Conservation (phyloP, 1,284 basidiomycete genomes). For the Rhodotorula sp. region DNA sequence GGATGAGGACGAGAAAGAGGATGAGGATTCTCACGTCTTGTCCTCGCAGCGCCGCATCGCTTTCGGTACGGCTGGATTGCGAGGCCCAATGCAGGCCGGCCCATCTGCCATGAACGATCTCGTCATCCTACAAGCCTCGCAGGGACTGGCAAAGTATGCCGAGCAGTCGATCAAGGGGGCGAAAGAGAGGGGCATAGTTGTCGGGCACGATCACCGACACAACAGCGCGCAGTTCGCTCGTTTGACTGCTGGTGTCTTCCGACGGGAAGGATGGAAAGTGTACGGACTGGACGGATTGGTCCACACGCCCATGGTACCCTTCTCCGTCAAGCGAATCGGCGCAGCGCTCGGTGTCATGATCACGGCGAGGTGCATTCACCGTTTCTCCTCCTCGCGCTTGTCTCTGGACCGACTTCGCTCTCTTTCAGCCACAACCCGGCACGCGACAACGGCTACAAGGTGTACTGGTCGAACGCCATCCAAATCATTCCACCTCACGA, state of each 20-base stretch:
- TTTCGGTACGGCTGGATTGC: constrained; percentile 79
- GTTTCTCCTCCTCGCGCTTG: too few relatives aligned
- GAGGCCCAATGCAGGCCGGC: constrained; percentile 79
- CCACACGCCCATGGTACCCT: constrained; percentile 69
- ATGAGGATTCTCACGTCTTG: too few relatives aligned
- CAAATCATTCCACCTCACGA: constrained; percentile 81
- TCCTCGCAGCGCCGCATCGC: constrained; percentile 66
- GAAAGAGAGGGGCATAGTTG: constrained; percentile 63
- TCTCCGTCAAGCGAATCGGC: constrained; percentile 55
- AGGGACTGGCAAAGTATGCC: constrained; percentile 52
- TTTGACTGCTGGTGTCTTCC: constrained; percentile 68
- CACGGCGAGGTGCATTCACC: constrained; percentile 51
- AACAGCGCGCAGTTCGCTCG: constrained; percentile 73
- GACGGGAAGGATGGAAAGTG: constrained; percentile 63
- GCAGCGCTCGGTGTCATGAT: constrained; percentile 84
- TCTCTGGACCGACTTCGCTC: too few relatives aligned
- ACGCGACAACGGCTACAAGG: constrained; percentile 77
- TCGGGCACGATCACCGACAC: constrained; percentile 58
- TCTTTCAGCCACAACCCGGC: constrained; percentile 33
- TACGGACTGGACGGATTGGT: constrained; percentile 68
- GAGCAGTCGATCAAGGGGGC: constrained; percentile 59
- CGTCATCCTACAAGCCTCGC: constrained; percentile 67
- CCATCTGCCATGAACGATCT: constrained; percentile 72
- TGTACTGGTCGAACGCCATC: constrained; percentile 45
- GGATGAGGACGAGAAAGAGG: too few relatives aligned